phyloP scores from a whole-genome alignment of 768 basidiomycete genomes.

The Rhodotorula graminis region DNA sequence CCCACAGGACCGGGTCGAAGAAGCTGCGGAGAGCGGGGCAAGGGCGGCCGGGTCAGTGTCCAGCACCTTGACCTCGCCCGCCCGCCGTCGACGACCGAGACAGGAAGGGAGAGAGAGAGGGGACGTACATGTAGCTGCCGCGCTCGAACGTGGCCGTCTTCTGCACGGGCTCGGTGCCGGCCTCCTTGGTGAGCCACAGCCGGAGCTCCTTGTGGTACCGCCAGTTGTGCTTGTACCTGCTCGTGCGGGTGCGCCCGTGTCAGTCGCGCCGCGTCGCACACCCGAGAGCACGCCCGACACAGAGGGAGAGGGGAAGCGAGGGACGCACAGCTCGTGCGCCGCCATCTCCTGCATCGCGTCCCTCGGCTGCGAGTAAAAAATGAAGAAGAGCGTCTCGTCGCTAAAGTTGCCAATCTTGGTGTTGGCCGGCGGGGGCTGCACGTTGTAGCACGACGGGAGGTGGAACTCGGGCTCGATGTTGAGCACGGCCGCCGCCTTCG shows the following conservation, averaged over 20 bases:
- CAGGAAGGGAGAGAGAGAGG: background rate
- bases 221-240: constrained; percentile 90
- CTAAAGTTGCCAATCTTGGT: constrained; percentile 76
- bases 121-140: constrained; percentile 82
- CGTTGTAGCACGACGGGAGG: constrained; percentile 85
- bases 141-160: constrained; percentile 62
- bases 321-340: constrained; percentile 87
- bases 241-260: background rate
- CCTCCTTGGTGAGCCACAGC: constrained; percentile 84
- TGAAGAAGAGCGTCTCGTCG: constrained; percentile 95
- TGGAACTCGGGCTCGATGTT: constrained; percentile 87
- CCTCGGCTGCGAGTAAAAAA: constrained; percentile 90
- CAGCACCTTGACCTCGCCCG: no score
- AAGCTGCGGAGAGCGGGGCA: constrained; percentile 19
- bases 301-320: constrained; percentile 48
- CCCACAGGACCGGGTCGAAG: constrained; percentile 40
- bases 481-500: constrained; percentile 63
- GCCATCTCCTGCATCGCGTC: constrained; percentile 92
- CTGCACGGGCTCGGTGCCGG: constrained; percentile 55
- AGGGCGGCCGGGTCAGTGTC: no score
- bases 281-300: background rate
- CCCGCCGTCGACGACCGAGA: no score
- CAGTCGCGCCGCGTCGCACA: background rate
- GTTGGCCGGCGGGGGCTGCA: constrained; percentile 78
- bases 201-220: constrained; percentile 89